Conservation (phyloP, 2,329 filamentous ascomycete genomes). For the Sclerotinia nivalis region DNA sequence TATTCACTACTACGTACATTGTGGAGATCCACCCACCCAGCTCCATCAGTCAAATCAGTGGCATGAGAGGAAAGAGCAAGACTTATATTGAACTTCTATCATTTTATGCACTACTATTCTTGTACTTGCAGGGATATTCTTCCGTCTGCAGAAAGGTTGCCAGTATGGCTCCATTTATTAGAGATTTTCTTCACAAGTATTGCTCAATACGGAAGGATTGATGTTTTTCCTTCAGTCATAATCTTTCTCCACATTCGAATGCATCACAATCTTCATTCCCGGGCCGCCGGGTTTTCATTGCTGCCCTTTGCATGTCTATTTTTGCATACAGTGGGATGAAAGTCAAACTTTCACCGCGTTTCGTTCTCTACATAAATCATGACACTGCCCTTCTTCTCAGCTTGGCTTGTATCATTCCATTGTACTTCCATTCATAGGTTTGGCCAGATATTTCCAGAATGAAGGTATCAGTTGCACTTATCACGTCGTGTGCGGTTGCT, state of each 20-base stretch:
- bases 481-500: slow-evolving; percentile 4
- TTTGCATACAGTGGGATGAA: too few species aligned
- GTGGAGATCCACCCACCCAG: not conserved
- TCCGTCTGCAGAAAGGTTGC: not conserved
- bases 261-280: too few species aligned
- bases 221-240: slow-evolving; percentile 17
- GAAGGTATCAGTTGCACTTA: slow-evolving; percentile 16
- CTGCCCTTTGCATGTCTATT: not conserved
- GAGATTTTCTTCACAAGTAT: not conserved
- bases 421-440: not conserved
- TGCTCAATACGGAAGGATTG: not conserved
- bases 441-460: not conserved
- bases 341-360: not conserved
- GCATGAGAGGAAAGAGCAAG: not conserved
- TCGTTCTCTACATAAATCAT: slow-evolving; percentile 9
- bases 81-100: not conserved
- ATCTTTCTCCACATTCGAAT: not conserved
- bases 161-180: not conserved
- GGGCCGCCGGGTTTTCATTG: slow-evolving; percentile 1
- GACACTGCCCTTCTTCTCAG: not conserved
- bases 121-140: not conserved
- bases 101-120: not conserved
- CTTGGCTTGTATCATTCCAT: slow-evolving; percentile 8
- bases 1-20: not conserved
- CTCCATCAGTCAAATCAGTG: slow-evolving; percentile 6